Base-by-base conservation (phyloP, 495 filamentous ascomycete genomes). In the Aspergillus egyptiacus region DNA sequence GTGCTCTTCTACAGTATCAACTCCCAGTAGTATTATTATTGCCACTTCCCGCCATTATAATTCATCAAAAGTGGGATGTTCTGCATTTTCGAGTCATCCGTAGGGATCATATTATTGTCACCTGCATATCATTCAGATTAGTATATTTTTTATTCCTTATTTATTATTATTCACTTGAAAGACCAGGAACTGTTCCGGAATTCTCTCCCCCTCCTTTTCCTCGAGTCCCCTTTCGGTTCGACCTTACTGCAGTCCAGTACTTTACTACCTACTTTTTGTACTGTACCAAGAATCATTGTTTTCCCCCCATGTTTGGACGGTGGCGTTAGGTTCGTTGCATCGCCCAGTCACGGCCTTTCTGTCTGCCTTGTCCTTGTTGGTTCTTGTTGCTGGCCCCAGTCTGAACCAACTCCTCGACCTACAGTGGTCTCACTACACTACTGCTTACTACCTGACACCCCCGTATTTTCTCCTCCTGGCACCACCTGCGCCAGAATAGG, bases 261-360 rank as follows among this genome's bases (percentile, higher is more conserved):
- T n/a, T n/a, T n/a, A n/a, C n/a, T n/a, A n/a, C n/a, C n/a, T n/a
- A n/a, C n/a, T n/a, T n/a, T n/a, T n/a, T n/a, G n/a, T n/a, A n/a
- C n/a, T n/a, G n/a, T n/a, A n/a, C n/a, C n/a, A n/a, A n/a, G n/a
- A n/a, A n/a, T n/a, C n/a, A n/a, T n/a, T n/a, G n/a, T n/a, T n/a
- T 39, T 23, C 34, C 42, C 23, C 33, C 41, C 48, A 44, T 39
- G 22, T 31, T 45, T 52, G 44, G 45, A n/a, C n/a, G n/a, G 48
- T 56, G 49, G 54, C 54, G 49, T 52, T 20, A 10, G 40, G 36
- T 43, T 50, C 27, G 30, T 45, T 35, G 34, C 23, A 23, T 33
- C 7, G 27, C 48, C 44, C 14, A 11, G 27, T 47, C 15, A 22
- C 44, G 23, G 35, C 33, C 40, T 22, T 54, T 18, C 15, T 35